Base-by-base conservation (phyloP, 1,139 yeast species). In the Hemisphaericaspora xylanilytica region DNA sequence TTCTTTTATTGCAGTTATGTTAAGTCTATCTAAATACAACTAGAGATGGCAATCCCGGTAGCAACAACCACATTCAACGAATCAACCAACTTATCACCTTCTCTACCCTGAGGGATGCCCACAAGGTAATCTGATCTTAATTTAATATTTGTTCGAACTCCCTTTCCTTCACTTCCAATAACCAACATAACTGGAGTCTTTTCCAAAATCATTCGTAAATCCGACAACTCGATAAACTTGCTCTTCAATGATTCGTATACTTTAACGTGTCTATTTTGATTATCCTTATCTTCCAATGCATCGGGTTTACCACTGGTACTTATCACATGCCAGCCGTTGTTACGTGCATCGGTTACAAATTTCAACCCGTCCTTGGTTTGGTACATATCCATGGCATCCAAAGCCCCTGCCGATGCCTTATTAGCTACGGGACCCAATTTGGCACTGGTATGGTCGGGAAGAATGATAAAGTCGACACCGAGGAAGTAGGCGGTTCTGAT, bases 41-140 rank as follows among this genome's bases (percentile, higher is more conserved):
- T 70, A 30, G 72, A 66, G 21, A 86, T 61, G 38, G 87, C 55
- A 26, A 88, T 55, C 1, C 90, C 94, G 2, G 90, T 75, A 1
- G 97, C 96, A 4, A 89, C 96, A 54, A 95, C 85, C 28, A 87
- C 97, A 56, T 89, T 89, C 50, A 89, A 66, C 16, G 95, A 85
- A 54, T 88, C 96, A 27, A 89, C 81, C 12, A 78, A 61, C 2
- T 52, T 52, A 39, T 67, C 70, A 5, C 59, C 67, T 18, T 52
- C 58, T 31, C 70, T 49, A 21, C 63, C 62, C 25, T 62, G 61
- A 7, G 58, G 47, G 53, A 86, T 67, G 17, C 78, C 75, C 8
- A 81, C 90, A 39, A 76, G 65, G 52, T 69, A 81, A 47, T 87
- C 88, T 38, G 90, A 79, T 46, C 81, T 67, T 41, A 77, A 64